Conservation (phyloP, 345 rosid genomes). For the Linum lewisii region DNA sequence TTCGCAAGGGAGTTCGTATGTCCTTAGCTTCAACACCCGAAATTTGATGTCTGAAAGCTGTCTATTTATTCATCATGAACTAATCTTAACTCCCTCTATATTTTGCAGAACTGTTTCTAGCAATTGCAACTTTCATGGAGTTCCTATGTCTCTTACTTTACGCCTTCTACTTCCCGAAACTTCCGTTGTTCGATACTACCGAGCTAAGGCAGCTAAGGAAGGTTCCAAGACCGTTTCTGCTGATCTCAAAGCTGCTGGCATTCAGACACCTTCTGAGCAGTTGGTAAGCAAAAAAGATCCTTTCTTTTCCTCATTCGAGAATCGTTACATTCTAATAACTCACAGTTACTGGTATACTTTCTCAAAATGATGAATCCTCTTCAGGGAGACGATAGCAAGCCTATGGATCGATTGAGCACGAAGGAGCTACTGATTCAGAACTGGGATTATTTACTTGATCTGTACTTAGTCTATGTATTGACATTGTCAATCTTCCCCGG, state of each 20-base stretch:
- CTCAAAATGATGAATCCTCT: background rate
- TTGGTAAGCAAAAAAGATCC: background rate
- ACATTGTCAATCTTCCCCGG: constrained; percentile 83
- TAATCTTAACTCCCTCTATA: background rate
- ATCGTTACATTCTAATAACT: no score
- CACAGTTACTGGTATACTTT: no score
- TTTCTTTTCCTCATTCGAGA: no score
- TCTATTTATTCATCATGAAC: no score
- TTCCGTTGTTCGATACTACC: constrained; percentile 4
- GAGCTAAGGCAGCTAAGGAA: constrained; percentile 8
- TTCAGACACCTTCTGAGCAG: constrained; percentile 4
- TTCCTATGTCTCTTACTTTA: constrained; percentile 3
- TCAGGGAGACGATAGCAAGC: constrained; percentile 20
- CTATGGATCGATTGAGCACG: constrained; percentile 36
- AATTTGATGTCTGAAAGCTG: no score
- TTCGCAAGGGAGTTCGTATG: constrained; percentile 80
- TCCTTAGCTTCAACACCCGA: constrained; percentile 7
- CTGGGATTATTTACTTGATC: constrained; percentile 52
- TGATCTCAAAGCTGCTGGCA: constrained; percentile 16
- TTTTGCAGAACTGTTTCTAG: background rate
- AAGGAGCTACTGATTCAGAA: constrained; percentile 47
- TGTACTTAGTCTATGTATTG: constrained; percentile 52
- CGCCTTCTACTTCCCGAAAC: constrained; percentile 3
- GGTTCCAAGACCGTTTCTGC: constrained; percentile 17
- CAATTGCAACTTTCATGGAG: background rate